A percentile compares a stretch with the other conserved stretches of the same genome.
These are phyloP conservation scores for Penicillium palitans DNA, from an alignment of 2,329 filamentous ascomycete genomes.

Conservation along the genomic window DNA sequence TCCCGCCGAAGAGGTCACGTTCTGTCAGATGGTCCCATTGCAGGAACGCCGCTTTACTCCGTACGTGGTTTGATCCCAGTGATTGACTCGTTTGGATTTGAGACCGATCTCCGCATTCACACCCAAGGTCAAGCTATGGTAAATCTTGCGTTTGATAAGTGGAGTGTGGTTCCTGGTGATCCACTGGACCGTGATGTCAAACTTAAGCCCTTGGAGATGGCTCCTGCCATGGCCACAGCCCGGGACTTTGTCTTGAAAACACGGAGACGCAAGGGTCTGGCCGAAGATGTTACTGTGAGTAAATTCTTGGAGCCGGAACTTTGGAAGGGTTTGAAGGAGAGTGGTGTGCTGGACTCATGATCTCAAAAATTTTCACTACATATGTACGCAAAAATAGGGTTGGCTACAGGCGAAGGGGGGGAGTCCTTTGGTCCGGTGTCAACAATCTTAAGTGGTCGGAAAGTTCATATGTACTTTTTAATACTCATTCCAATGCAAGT, in stretches of 20 bases:
- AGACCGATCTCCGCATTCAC: slow-evolving; percentile 94
- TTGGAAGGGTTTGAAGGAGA: slow-evolving; percentile 83
- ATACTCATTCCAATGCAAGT: slow-evolving; percentile 17
- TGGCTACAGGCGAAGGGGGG: not conserved
- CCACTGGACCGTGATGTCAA: slow-evolving; percentile 86
- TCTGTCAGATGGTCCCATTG: slow-evolving; percentile 87
- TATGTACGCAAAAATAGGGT: slow-evolving; percentile 7
- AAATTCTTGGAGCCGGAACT: slow-evolving; percentile 96
- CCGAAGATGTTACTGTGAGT: slow-evolving; percentile 91
- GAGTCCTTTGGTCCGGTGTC: slow-evolving; percentile 15
- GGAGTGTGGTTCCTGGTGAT: slow-evolving; percentile 94
- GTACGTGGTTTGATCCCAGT: slow-evolving; percentile 90
- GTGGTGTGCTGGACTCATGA: slow-evolving; percentile 73
- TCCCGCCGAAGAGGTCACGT: slow-evolving; percentile 88
- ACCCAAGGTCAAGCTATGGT: slow-evolving; percentile 91
- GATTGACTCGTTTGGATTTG: slow-evolving; percentile 96
- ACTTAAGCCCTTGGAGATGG: slow-evolving; percentile 80
- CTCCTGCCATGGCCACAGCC: slow-evolving; percentile 82
- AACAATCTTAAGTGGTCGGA: slow-evolving; percentile 3
- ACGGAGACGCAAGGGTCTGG: slow-evolving; percentile 84
- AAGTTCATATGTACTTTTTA: slow-evolving; percentile 27
- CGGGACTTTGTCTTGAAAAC: slow-evolving; percentile 98
- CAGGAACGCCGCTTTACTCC: slow-evolving; percentile 89
- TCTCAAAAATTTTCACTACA: slow-evolving; percentile 1
- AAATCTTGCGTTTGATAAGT: slow-evolving; percentile 89